Conservation (phyloP, 495 filamentous ascomycete species). For the Penicillium manginii region DNA sequence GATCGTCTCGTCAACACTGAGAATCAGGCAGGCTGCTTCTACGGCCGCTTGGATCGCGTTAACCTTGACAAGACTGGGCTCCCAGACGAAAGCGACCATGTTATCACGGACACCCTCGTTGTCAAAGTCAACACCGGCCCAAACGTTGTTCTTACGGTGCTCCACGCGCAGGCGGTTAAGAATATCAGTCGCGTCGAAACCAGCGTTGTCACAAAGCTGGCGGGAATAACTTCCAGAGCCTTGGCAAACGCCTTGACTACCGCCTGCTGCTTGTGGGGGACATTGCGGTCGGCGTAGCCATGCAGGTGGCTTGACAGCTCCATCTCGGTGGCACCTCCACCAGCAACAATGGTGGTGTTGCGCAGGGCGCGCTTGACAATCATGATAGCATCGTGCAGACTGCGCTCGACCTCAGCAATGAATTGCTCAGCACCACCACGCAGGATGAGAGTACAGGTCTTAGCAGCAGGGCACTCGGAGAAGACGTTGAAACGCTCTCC, state of each 20-base stretch:
- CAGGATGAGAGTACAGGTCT: constrained; percentile 95
- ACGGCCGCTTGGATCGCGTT: constrained; percentile 96
- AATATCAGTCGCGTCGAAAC: constrained; percentile 97
- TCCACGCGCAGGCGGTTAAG: constrained; percentile 92
- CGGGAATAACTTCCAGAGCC: constrained; percentile 93
- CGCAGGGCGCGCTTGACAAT: constrained; percentile 96
- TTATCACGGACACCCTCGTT: constrained; percentile 92
- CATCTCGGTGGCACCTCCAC: constrained; percentile 96
- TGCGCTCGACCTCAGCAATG: constrained; percentile 97
- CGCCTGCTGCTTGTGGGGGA: constrained; percentile 92
- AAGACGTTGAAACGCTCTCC: constrained; percentile 98
- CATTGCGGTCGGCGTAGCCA: constrained; percentile 85
- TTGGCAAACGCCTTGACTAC: constrained; percentile 98
- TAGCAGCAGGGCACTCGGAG: constrained; percentile 89
- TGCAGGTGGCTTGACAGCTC: constrained; percentile 92
- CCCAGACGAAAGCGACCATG: constrained; percentile 94
- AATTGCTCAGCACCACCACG: constrained; percentile 98
- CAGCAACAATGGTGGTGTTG: constrained; percentile 91
- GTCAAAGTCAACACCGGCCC: constrained; percentile 95
- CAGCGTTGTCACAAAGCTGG: constrained; percentile 97
- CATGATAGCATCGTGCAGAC: constrained; percentile 98
- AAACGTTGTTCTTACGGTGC: constrained; percentile 85
- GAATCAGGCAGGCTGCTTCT: constrained; percentile 91
- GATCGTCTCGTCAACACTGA: constrained; percentile 97
- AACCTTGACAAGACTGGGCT: constrained; percentile 92